phyloP scores from a whole-genome alignment of 129 eudicot species.

The Helianthus tuberosus region DNA sequence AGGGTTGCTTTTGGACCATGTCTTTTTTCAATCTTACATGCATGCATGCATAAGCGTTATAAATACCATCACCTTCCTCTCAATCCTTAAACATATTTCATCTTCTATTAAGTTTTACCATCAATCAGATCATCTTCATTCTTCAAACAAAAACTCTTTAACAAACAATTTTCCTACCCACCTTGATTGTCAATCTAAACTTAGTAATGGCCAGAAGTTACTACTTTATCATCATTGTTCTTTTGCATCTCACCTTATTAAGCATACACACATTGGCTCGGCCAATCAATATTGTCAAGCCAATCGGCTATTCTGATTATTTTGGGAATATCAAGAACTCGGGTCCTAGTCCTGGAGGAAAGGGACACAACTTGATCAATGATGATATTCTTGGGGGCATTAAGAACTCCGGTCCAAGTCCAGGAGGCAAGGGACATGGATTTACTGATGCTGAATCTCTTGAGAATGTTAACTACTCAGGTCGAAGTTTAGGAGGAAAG shows the following conservation, averaged over 20 bases:
- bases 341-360: constrained; percentile 27
- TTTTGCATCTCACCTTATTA: constrained; percentile 23
- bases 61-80: constrained; percentile 12
- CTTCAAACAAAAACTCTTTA: neutral
- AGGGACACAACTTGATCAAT: constrained; percentile 9
- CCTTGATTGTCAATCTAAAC: neutral
- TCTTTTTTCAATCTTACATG: constrained; percentile 11
- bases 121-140: neutral
- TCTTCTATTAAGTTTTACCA: neutral
- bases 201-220: constrained; percentile 34
- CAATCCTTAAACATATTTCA: neutral
- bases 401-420: constrained; percentile 16
- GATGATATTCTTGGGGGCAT: constrained; percentile 8
- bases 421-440: constrained; percentile 11
- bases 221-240: constrained; percentile 8
- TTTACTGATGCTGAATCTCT: constrained; percentile 3
- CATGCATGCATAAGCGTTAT: constrained; percentile 29
- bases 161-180: neutral
- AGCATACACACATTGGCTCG: constrained; percentile 36
- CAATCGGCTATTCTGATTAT: neutral
- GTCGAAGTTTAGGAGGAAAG: constrained; percentile 17
- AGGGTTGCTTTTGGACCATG: constrained; percentile 13
- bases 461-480: constrained; percentile 27
- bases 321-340: constrained; percentile 1
- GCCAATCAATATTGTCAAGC: constrained; percentile 26